These are phyloP conservation scores for Chlamydomonas reinhardtii DNA, from an alignment of 163 green algal genomes.

Conservation along the genomic window DNA sequence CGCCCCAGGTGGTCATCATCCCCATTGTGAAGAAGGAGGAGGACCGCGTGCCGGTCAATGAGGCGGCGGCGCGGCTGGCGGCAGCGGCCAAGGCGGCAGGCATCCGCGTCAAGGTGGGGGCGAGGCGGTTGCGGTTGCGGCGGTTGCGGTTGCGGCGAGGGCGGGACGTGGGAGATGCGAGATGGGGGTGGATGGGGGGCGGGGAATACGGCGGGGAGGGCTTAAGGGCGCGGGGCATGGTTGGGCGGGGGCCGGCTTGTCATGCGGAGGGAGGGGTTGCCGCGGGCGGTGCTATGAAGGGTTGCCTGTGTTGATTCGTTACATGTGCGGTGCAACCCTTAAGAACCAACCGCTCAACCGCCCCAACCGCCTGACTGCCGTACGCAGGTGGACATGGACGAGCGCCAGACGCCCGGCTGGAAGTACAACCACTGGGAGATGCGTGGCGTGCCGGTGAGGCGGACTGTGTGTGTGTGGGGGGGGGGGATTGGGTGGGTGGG, in stretches of 20 bases:
- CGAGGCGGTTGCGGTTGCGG: background rate
- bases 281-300: too few relatives aligned
- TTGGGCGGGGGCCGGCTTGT: too few relatives aligned
- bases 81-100: slow-evolving; percentile 71
- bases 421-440: slow-evolving; percentile 98
- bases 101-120: slow-evolving; percentile 81
- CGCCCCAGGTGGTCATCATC: slow-evolving; percentile 92
- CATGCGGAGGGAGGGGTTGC: too few relatives aligned
- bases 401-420: slow-evolving; percentile 89
- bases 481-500: too few relatives aligned
- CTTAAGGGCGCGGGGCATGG: too few relatives aligned
- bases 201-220: background rate
- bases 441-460: slow-evolving; percentile 84
- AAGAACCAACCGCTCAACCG: background rate
- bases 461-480: slow-evolving; percentile 11
- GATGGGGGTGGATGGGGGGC: background rate
- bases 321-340: too few relatives aligned
- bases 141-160: background rate
- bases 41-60: slow-evolving; percentile 79
- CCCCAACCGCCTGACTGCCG: background rate
- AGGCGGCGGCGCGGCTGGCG: slow-evolving; percentile 72
- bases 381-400: slow-evolving; percentile 81
- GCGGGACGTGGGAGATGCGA: background rate
- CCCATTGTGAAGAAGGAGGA: slow-evolving; percentile 94
- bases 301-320: too few relatives aligned